Percentiles rank a stretch among this genome's conserved stretches.
phyloP scores from a whole-genome alignment of 306 rosid genomes.

The Nissolia schottii region DNA sequence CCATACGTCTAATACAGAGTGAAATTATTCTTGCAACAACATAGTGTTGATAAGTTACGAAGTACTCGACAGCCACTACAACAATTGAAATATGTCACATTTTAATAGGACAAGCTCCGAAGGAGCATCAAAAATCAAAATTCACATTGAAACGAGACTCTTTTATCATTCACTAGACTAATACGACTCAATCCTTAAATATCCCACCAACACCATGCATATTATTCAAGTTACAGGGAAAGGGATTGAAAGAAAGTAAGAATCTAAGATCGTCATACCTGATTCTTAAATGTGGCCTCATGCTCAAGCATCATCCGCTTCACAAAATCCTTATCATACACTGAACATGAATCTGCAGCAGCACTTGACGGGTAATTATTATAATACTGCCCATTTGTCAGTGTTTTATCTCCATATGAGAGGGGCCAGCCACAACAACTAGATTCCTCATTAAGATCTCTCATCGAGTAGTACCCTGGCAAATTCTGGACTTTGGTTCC shows the following conservation, averaged over 20 bases:
- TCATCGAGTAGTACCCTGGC: slow-evolving; percentile 79
- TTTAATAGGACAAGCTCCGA: background rate
- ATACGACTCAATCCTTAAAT: background rate
- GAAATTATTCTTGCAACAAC: slow-evolving; percentile 8
- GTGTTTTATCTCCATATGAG: slow-evolving; percentile 61
- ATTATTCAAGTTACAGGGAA: background rate
- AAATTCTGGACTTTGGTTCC: slow-evolving; percentile 89
- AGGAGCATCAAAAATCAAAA: slow-evolving; percentile 6
- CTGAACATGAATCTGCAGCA: slow-evolving; percentile 45
- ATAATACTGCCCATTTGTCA: slow-evolving; percentile 56
- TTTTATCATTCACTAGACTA: background rate
- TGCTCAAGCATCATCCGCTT: slow-evolving; percentile 90
- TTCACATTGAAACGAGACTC: background rate
- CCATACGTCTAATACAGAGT: background rate
- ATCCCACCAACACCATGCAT: background rate
- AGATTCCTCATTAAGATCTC: slow-evolving; percentile 95
- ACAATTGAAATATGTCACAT: background rate
- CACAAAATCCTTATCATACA: slow-evolving; percentile 63
- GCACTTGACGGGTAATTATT: slow-evolving; percentile 52
- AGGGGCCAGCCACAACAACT: slow-evolving; percentile 85
- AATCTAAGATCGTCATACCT: slow-evolving; percentile 43
- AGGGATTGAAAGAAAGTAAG: background rate
- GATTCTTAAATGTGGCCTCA: slow-evolving; percentile 74
- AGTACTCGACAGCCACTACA: background rate
- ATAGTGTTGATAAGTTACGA: background rate